Evolutionary conservation across 78 protist genomes (phyloP).

Genomic region (Dictyostelium citrinum): DNA sequence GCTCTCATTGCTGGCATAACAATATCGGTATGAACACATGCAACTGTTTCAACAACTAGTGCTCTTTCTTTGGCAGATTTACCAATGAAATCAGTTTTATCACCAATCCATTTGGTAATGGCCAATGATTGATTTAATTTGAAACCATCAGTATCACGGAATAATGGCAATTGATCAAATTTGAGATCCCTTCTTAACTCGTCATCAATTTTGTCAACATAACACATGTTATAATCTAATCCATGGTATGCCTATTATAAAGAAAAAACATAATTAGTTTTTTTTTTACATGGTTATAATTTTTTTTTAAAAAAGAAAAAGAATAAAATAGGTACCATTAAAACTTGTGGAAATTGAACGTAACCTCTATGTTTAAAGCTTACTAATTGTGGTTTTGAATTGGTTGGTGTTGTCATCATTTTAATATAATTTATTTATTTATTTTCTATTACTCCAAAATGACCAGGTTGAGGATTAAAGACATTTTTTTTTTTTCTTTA

Average conservation of each 20-base stretch:
- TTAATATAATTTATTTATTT: background rate
- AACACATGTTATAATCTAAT: background rate
- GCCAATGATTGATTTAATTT: conserved; percentile 6
- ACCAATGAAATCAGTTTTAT: conserved; percentile 7
- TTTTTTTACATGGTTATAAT: too few relatives aligned
- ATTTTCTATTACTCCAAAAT: too few relatives aligned
- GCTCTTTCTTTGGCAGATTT: background rate
- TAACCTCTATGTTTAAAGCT: background rate
- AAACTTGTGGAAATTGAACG: conserved; percentile 7
- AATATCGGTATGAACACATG: background rate
- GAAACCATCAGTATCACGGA: background rate
- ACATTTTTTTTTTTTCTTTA: too few relatives aligned
- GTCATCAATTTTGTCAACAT: background rate
- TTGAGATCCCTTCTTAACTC: background rate
- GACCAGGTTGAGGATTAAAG: too few relatives aligned
- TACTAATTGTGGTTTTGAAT: background rate
- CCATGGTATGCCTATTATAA: background rate
- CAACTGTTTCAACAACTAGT: background rate
- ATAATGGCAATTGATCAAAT: conserved; percentile 42
- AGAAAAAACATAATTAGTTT: too few relatives aligned
- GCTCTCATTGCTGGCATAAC: background rate
- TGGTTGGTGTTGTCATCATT: background rate
- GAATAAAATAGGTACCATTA: background rate
- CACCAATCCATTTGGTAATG: background rate
- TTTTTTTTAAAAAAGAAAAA: too few relatives aligned